Percentiles rank a stretch among this genome's conserved stretches.
Evolutionary conservation across 2,329 filamentous ascomycete species (phyloP).

Genomic region (Hymenoscyphus infarciens): DNA sequence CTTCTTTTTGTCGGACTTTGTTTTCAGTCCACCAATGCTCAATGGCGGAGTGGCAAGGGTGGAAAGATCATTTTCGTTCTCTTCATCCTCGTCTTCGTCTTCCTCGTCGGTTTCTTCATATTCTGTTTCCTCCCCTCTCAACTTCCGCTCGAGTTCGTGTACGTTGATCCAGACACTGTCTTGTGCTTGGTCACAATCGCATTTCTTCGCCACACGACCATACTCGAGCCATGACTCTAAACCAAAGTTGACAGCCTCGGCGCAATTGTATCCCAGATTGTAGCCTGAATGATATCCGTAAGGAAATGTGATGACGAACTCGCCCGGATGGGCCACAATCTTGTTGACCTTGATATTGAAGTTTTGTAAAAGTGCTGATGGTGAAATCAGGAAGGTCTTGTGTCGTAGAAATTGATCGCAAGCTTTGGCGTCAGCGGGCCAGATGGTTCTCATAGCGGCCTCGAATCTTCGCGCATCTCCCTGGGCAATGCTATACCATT

Average conservation of each 20-base stretch:
- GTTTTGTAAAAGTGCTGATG: slow-evolving; percentile 77
- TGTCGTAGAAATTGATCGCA: slow-evolving; percentile 95
- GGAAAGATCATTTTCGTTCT: slow-evolving; percentile 58
- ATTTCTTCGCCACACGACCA: slow-evolving; percentile 93
- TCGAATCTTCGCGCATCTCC: slow-evolving; percentile 91
- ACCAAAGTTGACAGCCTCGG: slow-evolving; percentile 97
- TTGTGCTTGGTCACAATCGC: slow-evolving; percentile 88
- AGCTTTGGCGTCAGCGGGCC: slow-evolving; percentile 91
- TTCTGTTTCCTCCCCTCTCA: slow-evolving; percentile 84
- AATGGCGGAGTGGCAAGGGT: slow-evolving; percentile 75
- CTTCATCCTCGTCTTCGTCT: slow-evolving; percentile 62
- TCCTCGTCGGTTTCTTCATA: slow-evolving; percentile 75
- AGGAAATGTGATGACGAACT: slow-evolving; percentile 97
- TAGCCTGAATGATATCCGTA: slow-evolving; percentile 99
- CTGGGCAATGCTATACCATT: slow-evolving; percentile 99
- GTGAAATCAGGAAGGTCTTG: slow-evolving; percentile 96
- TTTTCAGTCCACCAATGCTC: slow-evolving; percentile 66
- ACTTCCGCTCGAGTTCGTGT: slow-evolving; percentile 88
- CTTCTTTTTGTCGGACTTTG: slow-evolving; percentile 60
- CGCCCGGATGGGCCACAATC: slow-evolving; percentile 89
- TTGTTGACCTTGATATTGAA: slow-evolving; percentile 97
- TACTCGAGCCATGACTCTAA: slow-evolving; percentile 93
- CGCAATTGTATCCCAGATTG: slow-evolving; percentile 97
- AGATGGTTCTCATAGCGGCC: slow-evolving; percentile 89
- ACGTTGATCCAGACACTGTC: slow-evolving; percentile 99